These are phyloP conservation scores for Cladosporium sphaerospermum DNA, from an alignment of 2,329 filamentous ascomycete species.

Conservation along the genomic window DNA sequence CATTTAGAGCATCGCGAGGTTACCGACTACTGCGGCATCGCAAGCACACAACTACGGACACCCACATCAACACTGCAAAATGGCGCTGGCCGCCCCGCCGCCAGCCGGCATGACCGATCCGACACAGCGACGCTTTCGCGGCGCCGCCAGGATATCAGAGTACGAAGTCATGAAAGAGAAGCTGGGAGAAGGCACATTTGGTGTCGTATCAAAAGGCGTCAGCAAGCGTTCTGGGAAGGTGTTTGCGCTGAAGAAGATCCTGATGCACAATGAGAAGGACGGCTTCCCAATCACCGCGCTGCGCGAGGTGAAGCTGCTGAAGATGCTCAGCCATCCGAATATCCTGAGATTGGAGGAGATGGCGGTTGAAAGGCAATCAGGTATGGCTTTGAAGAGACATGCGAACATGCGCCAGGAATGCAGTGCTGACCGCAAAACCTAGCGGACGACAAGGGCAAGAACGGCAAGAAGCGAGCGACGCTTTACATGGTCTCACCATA, in stretches of 20 bases:
- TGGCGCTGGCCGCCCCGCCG: constrained; percentile 41
- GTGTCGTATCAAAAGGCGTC: constrained; percentile 86
- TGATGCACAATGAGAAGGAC: constrained; percentile 99
- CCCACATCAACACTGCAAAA: constrained; percentile 30
- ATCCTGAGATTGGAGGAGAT: constrained; percentile 86
- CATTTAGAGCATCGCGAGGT: no score
- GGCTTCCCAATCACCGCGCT: constrained; percentile 98
- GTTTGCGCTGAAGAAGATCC: constrained; percentile 93
- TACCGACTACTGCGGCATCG: no score
- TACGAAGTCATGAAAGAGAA: constrained; percentile 71
- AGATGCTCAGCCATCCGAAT: constrained; percentile 87
- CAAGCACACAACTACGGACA: not conserved
- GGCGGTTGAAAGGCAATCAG: constrained; percentile 84
- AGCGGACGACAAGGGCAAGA: constrained; percentile 29
- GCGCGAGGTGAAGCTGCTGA: constrained; percentile 94
- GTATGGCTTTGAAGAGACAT: constrained; percentile 43
- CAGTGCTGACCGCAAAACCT: not conserved
- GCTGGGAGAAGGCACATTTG: constrained; percentile 92
- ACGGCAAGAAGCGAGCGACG: constrained; percentile 58
- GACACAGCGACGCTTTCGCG: constrained; percentile 59
- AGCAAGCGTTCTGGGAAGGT: constrained; percentile 67
- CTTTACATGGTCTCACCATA: constrained; percentile 99
- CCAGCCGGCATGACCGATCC: constrained; percentile 37
- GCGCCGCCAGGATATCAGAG: constrained; percentile 76
- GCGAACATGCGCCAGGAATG: not conserved